phyloP scores from a whole-genome alignment of 2,329 filamentous ascomycete species.

The Neocatenulostroma microsporum region DNA sequence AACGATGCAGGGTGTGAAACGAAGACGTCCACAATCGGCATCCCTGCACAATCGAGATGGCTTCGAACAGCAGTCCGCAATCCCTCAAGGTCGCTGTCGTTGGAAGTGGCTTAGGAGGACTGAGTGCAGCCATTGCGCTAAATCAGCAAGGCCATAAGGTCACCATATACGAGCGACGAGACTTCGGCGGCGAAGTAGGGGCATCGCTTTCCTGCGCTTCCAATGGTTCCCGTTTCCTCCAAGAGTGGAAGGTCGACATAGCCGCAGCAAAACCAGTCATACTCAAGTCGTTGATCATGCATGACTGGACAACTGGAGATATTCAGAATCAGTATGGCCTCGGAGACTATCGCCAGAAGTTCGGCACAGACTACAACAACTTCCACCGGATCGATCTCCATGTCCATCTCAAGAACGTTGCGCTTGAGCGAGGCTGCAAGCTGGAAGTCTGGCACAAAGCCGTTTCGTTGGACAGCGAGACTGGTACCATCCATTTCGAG shows the following conservation, averaged over 20 bases:
- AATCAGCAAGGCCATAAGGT: slow-evolving; percentile 48
- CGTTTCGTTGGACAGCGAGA: slow-evolving; percentile 30
- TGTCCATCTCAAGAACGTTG: too few species aligned
- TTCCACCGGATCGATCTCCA: too few species aligned
- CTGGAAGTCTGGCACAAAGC: too few species aligned
- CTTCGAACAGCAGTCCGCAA: too few species aligned
- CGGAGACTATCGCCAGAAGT: slow-evolving; percentile 60
- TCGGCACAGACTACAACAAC: too few species aligned
- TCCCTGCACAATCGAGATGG: too few species aligned
- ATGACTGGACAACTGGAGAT: slow-evolving; percentile 63
- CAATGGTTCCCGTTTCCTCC: slow-evolving; percentile 62
- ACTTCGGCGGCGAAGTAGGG: slow-evolving; percentile 61
- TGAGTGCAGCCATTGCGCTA: slow-evolving; percentile 45
- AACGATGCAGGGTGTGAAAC: too few species aligned
- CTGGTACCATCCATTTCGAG: slow-evolving; percentile 42
- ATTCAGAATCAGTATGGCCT: slow-evolving; percentile 57
- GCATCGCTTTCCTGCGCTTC: slow-evolving; percentile 61
- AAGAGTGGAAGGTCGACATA: slow-evolving; percentile 61
- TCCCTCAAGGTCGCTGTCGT: slow-evolving; percentile 35
- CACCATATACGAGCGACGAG: slow-evolving; percentile 56
- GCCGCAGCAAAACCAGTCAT: slow-evolving; percentile 58
- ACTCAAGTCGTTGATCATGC: slow-evolving; percentile 58
- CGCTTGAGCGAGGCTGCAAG: too few species aligned
- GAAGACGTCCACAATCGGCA: too few species aligned
- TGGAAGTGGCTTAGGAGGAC: slow-evolving; percentile 49